Evolutionary conservation across 306 rosid genomes (phyloP).

Genomic region (Lathyrus sativus): DNA sequence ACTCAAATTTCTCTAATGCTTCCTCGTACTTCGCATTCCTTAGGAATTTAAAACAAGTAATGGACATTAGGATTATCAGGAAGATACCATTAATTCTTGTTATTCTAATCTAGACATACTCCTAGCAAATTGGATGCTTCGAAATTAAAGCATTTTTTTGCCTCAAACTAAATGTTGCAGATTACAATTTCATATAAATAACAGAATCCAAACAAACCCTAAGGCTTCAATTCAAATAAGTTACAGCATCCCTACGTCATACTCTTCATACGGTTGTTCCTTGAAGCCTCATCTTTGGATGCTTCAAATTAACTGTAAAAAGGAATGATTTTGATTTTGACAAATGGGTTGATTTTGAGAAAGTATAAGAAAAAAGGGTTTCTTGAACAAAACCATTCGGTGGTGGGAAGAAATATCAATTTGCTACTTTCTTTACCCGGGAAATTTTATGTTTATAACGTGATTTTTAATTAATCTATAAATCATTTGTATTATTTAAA

Average conservation of each 20-base stretch:
- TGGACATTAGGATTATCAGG: not conserved
- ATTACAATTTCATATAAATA: not conserved
- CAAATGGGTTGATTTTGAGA: too few species aligned
- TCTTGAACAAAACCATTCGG: slow-evolving; percentile 28
- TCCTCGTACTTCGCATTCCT: not conserved
- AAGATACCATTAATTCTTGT: too few species aligned
- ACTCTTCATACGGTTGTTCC: slow-evolving; percentile 54
- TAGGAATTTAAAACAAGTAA: not conserved
- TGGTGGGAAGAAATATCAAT: slow-evolving; percentile 33
- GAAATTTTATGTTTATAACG: too few species aligned
- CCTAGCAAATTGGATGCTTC: too few species aligned
- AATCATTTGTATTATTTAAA: too few species aligned
- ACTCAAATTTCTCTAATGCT: not conserved
- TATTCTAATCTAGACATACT: too few species aligned
- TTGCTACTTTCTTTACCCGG: too few species aligned
- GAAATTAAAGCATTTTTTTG: too few species aligned
- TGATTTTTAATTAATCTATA: too few species aligned
- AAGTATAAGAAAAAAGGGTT: too few species aligned
- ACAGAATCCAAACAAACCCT: not conserved
- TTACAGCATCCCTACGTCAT: slow-evolving; percentile 58
- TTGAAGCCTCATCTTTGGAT: slow-evolving; percentile 38
- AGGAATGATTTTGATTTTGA: slow-evolving; percentile 32
- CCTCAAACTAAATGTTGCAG: not conserved
- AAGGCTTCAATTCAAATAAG: not conserved
- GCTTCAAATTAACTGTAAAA: slow-evolving; percentile 54